Conservation (phyloP, 2,329 filamentous ascomycete species). For the Aspergillus phoenicis region DNA sequence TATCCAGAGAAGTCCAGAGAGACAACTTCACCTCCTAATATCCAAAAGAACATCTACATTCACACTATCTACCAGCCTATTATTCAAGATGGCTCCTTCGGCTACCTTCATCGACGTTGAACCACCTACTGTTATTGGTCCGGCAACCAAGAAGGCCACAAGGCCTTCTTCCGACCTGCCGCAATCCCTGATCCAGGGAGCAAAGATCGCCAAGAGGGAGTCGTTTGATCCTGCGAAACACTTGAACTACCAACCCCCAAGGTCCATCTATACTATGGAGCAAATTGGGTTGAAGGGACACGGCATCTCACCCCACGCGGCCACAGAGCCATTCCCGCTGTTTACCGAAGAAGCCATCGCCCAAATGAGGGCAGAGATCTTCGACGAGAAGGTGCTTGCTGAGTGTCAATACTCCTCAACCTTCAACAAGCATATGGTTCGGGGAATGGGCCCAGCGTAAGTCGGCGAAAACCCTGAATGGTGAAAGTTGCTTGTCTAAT, state of each 20-base stretch:
- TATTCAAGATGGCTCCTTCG: not conserved
- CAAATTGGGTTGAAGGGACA: slow-evolving; percentile 52
- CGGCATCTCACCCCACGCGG: slow-evolving; percentile 63
- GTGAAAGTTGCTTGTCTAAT: not conserved
- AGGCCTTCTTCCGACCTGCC: slow-evolving; percentile 20
- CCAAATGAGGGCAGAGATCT: slow-evolving; percentile 62
- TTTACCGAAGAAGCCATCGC: slow-evolving; percentile 63
- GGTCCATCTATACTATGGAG: slow-evolving; percentile 60
- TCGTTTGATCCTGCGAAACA: slow-evolving; percentile 58
- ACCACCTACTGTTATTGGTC: slow-evolving; percentile 15
- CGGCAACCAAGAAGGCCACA: slow-evolving; percentile 19
- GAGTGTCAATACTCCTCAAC: slow-evolving; percentile 61
- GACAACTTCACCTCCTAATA: too few relatives aligned
- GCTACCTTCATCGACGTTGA: not conserved
- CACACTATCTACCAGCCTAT: too few relatives aligned
- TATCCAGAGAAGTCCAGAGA: too few relatives aligned
- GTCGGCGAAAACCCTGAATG: slow-evolving; percentile 21
- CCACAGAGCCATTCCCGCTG: slow-evolving; percentile 64
- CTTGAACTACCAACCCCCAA: slow-evolving; percentile 53
- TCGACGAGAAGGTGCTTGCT: slow-evolving; percentile 56
- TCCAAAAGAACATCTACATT: too few relatives aligned
- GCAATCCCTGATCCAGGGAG: slow-evolving; percentile 15
- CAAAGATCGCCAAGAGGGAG: slow-evolving; percentile 9
- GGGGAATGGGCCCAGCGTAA: slow-evolving; percentile 58
- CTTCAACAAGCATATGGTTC: slow-evolving; percentile 53